A percentile compares a stretch with the other conserved stretches of the same genome.
Conservation (phyloP, 495 filamentous ascomycete genomes). For the Xanthoparmelia taractica region DNA sequence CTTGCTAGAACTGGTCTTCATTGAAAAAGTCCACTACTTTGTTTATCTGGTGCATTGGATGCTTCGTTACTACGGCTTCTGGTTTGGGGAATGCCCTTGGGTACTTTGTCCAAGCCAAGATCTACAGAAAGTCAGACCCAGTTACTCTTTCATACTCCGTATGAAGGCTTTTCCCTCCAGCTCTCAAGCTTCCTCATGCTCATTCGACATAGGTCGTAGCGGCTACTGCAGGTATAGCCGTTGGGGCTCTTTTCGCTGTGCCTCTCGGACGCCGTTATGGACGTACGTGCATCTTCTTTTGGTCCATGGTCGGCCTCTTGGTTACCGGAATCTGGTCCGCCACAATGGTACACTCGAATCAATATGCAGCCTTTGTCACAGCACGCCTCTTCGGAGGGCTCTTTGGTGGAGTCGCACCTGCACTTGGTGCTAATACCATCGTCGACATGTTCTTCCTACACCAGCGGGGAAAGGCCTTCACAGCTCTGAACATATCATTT, state of each 20-base stretch:
- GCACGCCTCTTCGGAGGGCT: slow-evolving; percentile 8
- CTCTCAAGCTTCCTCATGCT: not conserved
- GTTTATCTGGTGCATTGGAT: slow-evolving; percentile 6
- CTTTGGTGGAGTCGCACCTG: not conserved
- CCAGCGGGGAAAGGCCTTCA: not conserved
- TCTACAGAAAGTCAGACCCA: not conserved
- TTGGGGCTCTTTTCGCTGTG: not conserved
- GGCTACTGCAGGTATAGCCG: not conserved
- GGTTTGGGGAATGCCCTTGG: slow-evolving; percentile 11
- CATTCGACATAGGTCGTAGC: not conserved
- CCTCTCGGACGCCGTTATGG: not conserved
- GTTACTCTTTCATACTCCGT: not conserved
- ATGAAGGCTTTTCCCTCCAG: not conserved
- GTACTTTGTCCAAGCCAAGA: slow-evolving; percentile 10
- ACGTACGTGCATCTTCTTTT: slow-evolving; percentile 10
- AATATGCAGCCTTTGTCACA: slow-evolving; percentile 4
- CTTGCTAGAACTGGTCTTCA: not conserved
- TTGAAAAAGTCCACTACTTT: not conserved
- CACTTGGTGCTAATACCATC: not conserved
- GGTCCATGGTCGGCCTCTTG: slow-evolving; percentile 13
- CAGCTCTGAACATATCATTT: not conserved
- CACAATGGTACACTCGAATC: not conserved
- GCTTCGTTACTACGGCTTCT: slow-evolving; percentile 7
- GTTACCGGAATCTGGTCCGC: slow-evolving; percentile 11
- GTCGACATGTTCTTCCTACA: not conserved